phyloP scores from a whole-genome alignment of 176 grass and related monocot genomes.

The Oryza longistaminata region DNA sequence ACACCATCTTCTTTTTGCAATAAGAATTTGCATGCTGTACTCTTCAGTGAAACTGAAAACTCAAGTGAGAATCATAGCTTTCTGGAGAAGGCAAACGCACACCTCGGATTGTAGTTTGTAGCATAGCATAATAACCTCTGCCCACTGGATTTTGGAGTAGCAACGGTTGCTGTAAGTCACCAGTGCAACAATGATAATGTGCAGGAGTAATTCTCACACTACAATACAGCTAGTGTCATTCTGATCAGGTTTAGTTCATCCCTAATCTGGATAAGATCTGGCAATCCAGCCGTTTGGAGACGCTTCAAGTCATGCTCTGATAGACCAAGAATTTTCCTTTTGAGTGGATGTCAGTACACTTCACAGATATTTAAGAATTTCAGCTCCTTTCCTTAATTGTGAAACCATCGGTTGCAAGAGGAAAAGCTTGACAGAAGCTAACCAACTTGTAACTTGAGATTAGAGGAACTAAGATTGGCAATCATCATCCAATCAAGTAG shows the following conservation, averaged over 20 bases:
- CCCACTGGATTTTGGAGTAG: neutral
- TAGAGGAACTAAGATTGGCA: neutral
- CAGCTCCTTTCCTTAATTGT: neutral
- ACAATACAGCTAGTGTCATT: no score
- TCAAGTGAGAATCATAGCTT: neutral
- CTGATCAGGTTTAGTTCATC: neutral
- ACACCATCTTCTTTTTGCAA: neutral
- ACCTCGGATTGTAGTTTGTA: neutral
- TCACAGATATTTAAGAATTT: neutral
- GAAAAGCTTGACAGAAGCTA: neutral
- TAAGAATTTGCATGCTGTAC: no score
- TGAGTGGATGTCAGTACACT: neutral
- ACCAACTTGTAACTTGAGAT: neutral
- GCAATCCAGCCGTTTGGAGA: neutral
- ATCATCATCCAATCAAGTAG: neutral
- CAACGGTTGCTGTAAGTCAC: neutral
- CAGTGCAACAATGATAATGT: neutral
- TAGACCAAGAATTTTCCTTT: neutral
- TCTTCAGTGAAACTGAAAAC: neutral
- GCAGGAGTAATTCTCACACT: neutral
- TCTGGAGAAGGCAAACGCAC: neutral
- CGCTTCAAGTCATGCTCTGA: constrained; percentile 4
- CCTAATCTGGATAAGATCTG: neutral
- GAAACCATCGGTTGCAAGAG: neutral
- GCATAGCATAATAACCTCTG: no score